Conservation (phyloP, 768 basidiomycete species). For the Chalciporus sphaerocephalus region DNA sequence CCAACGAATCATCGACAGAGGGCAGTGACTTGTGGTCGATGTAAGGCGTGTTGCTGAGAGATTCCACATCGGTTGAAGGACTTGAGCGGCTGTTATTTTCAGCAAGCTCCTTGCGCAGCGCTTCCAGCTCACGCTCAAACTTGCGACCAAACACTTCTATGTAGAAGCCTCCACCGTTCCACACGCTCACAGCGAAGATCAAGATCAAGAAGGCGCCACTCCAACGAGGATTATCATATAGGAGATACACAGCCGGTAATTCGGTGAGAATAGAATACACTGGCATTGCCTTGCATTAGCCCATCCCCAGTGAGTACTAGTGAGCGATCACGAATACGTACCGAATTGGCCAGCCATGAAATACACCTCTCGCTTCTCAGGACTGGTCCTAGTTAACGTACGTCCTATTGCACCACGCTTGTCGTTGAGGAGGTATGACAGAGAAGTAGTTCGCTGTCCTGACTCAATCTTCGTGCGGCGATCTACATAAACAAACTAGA, state of each 20-base stretch:
- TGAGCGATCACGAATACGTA: slow-evolving; percentile 33
- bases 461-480: slow-evolving; percentile 87
- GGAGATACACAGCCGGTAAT: slow-evolving; percentile 74
- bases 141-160: slow-evolving; percentile 97
- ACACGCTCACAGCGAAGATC: slow-evolving; percentile 84
- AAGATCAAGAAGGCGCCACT: slow-evolving; percentile 72
- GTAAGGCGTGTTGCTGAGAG: slow-evolving; percentile 35
- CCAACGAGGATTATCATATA: slow-evolving; percentile 78
- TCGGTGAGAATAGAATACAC: slow-evolving; percentile 86
- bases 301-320: not conserved
- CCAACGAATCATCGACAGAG: slow-evolving; percentile 14
- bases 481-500: slow-evolving; percentile 79
- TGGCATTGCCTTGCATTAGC: slow-evolving; percentile 27
- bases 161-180: slow-evolving; percentile 96
- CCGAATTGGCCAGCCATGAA: slow-evolving; percentile 88
- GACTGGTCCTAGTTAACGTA: slow-evolving; percentile 54
- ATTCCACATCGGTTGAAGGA: slow-evolving; percentile 46
- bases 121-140: slow-evolving; percentile 93
- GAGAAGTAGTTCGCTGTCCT: slow-evolving; percentile 86
- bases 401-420: slow-evolving; percentile 82
- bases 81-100: slow-evolving; percentile 56
- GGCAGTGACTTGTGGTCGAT: slow-evolving; percentile 23
- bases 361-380: slow-evolving; percentile 56
- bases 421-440: slow-evolving; percentile 84
- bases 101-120: slow-evolving; percentile 84